These are phyloP conservation scores for Wickerhamiella parazyma DNA, from an alignment of 805 yeast genomes.

Conservation along the genomic window DNA sequence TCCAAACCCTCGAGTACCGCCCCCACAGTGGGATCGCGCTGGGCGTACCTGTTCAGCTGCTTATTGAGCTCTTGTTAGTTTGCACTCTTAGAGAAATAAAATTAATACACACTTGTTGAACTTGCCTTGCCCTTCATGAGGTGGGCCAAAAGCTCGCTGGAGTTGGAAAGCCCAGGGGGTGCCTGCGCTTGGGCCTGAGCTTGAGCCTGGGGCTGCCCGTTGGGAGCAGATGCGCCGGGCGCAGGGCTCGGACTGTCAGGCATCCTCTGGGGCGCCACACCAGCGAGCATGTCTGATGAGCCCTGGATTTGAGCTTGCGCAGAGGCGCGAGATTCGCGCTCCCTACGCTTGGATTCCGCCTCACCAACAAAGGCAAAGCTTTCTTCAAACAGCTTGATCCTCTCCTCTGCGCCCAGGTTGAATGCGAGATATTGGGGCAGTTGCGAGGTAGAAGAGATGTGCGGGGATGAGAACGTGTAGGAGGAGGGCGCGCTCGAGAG, in stretches of 20 bases:
- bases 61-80: constrained; percentile 8
- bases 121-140: constrained; percentile 49
- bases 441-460: background rate
- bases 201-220: constrained; percentile 25
- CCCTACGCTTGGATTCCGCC: background rate
- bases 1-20: background rate
- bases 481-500: background rate
- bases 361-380: background rate
- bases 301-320: background rate
- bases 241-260: too few species aligned
- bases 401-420: background rate
- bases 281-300: too few species aligned
- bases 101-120: constrained; percentile 21
- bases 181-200: constrained; percentile 19
- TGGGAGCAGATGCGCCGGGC: constrained; percentile 30
- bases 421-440: constrained; percentile 6
- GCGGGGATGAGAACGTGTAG: constrained; percentile 2
- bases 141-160: constrained; percentile 72
- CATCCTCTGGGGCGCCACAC: too few species aligned
- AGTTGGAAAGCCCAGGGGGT: constrained; percentile 27
- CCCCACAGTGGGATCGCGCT: constrained; percentile 1
- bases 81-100: background rate
- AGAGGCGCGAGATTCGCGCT: background rate
- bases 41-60: constrained; percentile 7
- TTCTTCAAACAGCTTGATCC: background rate